These are phyloP conservation scores for Hyaloscypha hepaticicola DNA, from an alignment of 495 filamentous ascomycete genomes.

Conservation along the genomic window DNA sequence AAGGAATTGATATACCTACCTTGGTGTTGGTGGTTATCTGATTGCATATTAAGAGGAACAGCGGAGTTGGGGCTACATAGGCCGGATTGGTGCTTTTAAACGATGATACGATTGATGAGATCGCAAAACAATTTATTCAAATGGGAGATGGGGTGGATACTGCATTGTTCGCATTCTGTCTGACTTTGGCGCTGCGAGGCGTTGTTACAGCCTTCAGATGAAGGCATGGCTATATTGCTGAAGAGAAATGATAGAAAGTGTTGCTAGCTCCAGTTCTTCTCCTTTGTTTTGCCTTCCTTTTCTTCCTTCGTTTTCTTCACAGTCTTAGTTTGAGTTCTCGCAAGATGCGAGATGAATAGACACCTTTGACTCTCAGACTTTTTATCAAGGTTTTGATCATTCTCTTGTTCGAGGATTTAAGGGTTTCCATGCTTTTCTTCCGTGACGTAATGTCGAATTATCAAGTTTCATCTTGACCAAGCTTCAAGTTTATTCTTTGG, in stretches of 20 bases:
- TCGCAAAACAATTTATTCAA: background rate
- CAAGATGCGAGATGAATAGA: background rate
- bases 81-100: background rate
- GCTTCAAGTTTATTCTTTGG: too few relatives aligned
- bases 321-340: background rate
- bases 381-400: too few relatives aligned
- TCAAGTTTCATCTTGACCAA: too few relatives aligned
- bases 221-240: background rate
- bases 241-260: background rate
- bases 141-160: background rate
- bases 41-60: background rate
- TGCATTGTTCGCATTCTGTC: background rate
- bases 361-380: background rate
- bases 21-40: background rate
- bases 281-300: background rate
- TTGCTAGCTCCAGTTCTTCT: background rate
- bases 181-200: background rate
- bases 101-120: background rate
- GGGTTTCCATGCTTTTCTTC: too few relatives aligned
- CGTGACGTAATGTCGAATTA: too few relatives aligned
- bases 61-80: too few relatives aligned
- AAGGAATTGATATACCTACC: slow-evolving; percentile 16
- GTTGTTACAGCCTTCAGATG: background rate
- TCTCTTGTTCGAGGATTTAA: too few relatives aligned
- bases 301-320: background rate